Evolutionary conservation across 768 basidiomycete genomes (phyloP), one percentile per base, ranked within the genome.

Genomic region (Boletus insuetus): DNA sequence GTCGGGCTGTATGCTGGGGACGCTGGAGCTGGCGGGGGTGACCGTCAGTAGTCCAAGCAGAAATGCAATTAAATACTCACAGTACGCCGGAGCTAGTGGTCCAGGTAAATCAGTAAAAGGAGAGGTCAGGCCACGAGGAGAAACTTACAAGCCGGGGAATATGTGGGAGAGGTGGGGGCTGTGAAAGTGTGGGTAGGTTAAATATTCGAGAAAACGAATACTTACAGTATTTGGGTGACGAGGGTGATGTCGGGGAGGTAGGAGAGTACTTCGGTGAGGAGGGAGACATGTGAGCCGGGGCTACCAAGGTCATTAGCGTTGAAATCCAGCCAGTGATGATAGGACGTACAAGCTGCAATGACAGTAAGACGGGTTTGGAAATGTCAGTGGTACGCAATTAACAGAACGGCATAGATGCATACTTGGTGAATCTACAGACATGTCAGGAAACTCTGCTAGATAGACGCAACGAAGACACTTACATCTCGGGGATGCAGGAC

Each of bases 211-310:
- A 22, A 20, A 47, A 22, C 0, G 22, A 7, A 12, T 6, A 78
- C 90, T 60, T 73, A 92, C 91, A 93, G 70, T 92, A 93, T 81
- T 89, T 91, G 52, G 95, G 95, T 35, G 93, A 95, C 3, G 94
- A 82, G 0, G 94, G 94, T 3, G 91, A 94, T 9, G 87, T 83
- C 70, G 95, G 95, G 4, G 93, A 95, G 0, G 95, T 93, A 3
- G 95, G 95, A 12, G 92, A 94, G 72, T 94, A 97, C 64, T 87
- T 91, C 8, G 94, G 94, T 31, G 92, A 94, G 5, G 94, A 85
- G 0, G 93, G 94, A 9, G 94, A 94, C 77, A 89, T 82, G 52
- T 90, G 86, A 22, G 84, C 81, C 34, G 91, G 89, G 6, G 90
- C 88, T 88, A 64, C 53, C 44, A 58, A 56, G 51, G 47, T 53